Base-by-base conservation (phyloP, 805 yeast species). In the Candida verbasci region DNA sequence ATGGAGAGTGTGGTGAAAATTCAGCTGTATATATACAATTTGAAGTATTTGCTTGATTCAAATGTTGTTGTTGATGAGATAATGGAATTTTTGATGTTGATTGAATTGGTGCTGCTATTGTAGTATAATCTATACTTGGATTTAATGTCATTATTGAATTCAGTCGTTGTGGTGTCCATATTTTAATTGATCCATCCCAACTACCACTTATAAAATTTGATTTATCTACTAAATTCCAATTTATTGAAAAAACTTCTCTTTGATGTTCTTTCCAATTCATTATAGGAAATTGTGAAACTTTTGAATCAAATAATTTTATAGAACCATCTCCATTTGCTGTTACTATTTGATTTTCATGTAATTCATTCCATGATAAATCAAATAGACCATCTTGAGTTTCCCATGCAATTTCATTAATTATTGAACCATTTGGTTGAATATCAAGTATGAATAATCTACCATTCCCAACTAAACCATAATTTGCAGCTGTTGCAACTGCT, bases 351-450 rank as follows among this genome's bases (percentile, higher is more conserved):
- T 86, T 88, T 42, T 88, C 97, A 57, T 91, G 91, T 5, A 70
- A 37, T 56, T 91, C 98, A 39, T 89, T 83, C 97, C 97, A 91
- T 0, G 91, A 76, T 1, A 84, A 62, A 50, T 86, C 94, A 50
- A 86, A 88, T 12, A 89, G 65, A 5, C 96, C 95, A 60, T 91
- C 98, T 58, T 91, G 97, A 0, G 97, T 91, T 42, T 87, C 87
- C 65, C 86, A 91, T 11, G 73, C 56, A 4, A 70, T 60, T 31
- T 76, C 78, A 26, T 71, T 72, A 4, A 51, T 49, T 12, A 86
- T 69, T n/a, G 46, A 49, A 1, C 97, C 97, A 42, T 68, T 62
- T 16, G 78, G 75, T 35, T 72, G 75, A 31, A 91, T 84, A 33
- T 78, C 78, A 17, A 91, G 63, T 1, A 91, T 68, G 47, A 67